phyloP scores from a whole-genome alignment of 352 stramenopile genomes.

The Phytopythium montanum region DNA sequence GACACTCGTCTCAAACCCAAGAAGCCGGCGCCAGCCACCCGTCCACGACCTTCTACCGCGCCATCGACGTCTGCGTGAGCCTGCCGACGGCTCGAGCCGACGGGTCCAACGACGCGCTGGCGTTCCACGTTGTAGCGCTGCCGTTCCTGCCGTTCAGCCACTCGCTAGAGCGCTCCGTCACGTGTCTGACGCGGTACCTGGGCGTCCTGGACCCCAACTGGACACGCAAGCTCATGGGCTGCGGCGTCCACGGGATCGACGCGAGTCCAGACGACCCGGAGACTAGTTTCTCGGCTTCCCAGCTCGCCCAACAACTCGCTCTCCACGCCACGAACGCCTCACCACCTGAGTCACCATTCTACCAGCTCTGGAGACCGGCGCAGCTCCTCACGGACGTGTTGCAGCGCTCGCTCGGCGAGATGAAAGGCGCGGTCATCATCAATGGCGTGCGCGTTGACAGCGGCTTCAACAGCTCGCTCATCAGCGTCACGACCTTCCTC shows the following conservation, averaged over 20 bases:
- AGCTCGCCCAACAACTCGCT: background rate
- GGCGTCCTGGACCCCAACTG: conserved; percentile 22
- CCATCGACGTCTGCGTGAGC: conserved; percentile 22
- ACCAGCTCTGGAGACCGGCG: conserved; percentile 13
- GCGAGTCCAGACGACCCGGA: conserved; percentile 6
- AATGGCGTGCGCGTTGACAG: conserved; percentile 2
- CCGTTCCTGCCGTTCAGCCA: conserved; percentile 13
- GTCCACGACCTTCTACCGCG: conserved; percentile 6
- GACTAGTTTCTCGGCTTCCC: background rate
- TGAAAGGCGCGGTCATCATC: conserved; percentile 7
- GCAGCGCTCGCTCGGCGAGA: conserved; percentile 9
- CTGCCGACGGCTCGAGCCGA: conserved; percentile 8
- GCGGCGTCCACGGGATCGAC: conserved; percentile 10
- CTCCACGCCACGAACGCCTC: background rate
- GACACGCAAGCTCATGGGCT: conserved; percentile 22
- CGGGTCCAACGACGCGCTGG: conserved; percentile 11
- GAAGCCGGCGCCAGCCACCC: background rate
- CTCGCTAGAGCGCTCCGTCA: conserved; percentile 9
- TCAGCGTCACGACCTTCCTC: conserved; percentile 12
- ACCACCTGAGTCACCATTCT: conserved; percentile 10
- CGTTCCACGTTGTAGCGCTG: conserved; percentile 26
- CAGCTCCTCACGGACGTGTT: conserved; percentile 13
- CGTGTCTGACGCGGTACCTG: conserved; percentile 10
- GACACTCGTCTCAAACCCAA: background rate
- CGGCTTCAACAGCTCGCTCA: conserved; percentile 6